Evolutionary conservation across 768 basidiomycete species (phyloP), one percentile per base, ranked within the genome.

Genomic region (Auricularia heimuer): DNA sequence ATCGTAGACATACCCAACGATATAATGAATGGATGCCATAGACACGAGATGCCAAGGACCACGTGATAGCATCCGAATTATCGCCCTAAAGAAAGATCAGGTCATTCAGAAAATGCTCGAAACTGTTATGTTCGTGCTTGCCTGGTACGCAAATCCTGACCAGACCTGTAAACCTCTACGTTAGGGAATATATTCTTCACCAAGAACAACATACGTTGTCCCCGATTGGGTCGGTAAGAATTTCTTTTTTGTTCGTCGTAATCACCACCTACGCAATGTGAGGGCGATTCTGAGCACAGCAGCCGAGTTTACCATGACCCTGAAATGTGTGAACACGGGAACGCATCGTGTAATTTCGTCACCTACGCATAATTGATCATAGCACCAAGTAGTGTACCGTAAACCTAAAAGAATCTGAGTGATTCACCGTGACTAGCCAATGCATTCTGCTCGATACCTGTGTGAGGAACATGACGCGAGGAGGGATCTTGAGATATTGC

Each of bases 401-500:
- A 51, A 10, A 51, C 47, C 47, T 51, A 18, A 18, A 1, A 6
- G 4, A 51, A 18, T 18, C 21, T 6, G 11, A 18, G 44, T 45
- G 10, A 18, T 11, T 11, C 44, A 45, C 44, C 44, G 18, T 18
- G 11, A 51, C 6, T 18, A 51, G 18, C 14, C 18, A 16, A 6
- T 16, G 11, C 11, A 21, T 21, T 8, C 18, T 21, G 47, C 6
- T 51, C 78, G 81, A 81, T n/a, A 86, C 76, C 69, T 88, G 87
- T 6, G 84, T 83, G 8, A 83, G 70, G 72, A 88, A 86, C 74
- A 86, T 84, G 45, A 80, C 78, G 11, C 86, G 83, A 33, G 87
- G 85, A 34, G 88, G 86, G 54, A 89, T 81, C 73, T 88, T 87
- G 1, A 82, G 74, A 70, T 85, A 85, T 42, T 79, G 78, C 42